Conservation (phyloP, 176 grass and related monocot genomes). For the Tillandsia fasciculata region DNA sequence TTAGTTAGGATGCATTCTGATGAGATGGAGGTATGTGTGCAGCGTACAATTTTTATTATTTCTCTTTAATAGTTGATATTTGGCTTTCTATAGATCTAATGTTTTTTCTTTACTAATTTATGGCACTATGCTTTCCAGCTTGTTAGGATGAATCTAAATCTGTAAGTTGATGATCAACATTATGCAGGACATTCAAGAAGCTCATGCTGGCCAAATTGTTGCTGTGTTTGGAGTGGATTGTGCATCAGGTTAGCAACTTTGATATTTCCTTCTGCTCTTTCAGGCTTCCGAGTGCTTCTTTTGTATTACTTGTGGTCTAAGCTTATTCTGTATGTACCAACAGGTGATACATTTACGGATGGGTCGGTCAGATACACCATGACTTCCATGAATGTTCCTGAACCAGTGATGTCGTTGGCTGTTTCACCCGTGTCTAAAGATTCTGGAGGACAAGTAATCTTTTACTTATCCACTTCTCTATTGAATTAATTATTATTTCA, state of each 20-base stretch:
- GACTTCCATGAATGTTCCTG: slow-evolving; percentile 99
- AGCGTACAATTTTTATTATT: slow-evolving; percentile 6
- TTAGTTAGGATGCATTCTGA: slow-evolving; percentile 96
- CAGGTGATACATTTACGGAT: slow-evolving; percentile 97
- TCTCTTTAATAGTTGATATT: slow-evolving; percentile 6
- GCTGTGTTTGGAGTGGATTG: slow-evolving; percentile 98
- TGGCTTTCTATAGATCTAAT: neutral
- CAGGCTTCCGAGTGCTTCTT: neutral
- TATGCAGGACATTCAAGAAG: slow-evolving; percentile 93
- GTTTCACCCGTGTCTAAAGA: slow-evolving; percentile 95
- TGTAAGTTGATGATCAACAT: slow-evolving; percentile 5
- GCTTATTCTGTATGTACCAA: slow-evolving; percentile 18
- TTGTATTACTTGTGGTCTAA: slow-evolving; percentile 19
- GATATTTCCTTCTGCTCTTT: neutral
- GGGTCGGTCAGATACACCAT: slow-evolving; percentile 91
- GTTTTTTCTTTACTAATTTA: neutral
- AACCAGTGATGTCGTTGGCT: slow-evolving; percentile 98
- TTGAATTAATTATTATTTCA: too few relatives aligned
- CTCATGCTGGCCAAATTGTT: slow-evolving; percentile 95
- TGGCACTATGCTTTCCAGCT: slow-evolving; percentile 3
- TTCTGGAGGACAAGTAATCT: slow-evolving; percentile 93
- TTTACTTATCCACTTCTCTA: slow-evolving; percentile 3
- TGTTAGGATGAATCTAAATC: neutral
- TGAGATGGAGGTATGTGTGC: slow-evolving; percentile 82
- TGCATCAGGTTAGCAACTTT: slow-evolving; percentile 48